phyloP scores from a whole-genome alignment of 371 early-diverging fungal genomes.

The Apophysomyces elegans region DNA sequence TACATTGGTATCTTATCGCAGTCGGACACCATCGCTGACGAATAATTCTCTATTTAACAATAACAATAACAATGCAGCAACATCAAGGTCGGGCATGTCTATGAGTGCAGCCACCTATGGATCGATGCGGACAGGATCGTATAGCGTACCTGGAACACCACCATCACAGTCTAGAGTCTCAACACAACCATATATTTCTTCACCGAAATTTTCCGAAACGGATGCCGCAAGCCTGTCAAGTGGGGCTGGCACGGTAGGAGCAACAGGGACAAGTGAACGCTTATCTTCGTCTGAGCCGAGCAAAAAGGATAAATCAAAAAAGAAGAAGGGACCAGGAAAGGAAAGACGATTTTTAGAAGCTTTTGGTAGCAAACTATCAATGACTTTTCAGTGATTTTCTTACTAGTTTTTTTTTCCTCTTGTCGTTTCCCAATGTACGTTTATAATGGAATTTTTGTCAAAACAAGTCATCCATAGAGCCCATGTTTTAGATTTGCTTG shows the following conservation, averaged over 20 bases:
- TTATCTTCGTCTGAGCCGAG: constrained; percentile 9
- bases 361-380: constrained; percentile 31
- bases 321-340: constrained; percentile 22
- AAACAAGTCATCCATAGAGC: background rate
- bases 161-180: constrained; percentile 17
- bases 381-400: constrained; percentile 25
- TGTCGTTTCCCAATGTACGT: constrained; percentile 3
- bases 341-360: constrained; percentile 19
- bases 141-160: constrained; percentile 24
- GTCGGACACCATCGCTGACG: constrained; percentile 28
- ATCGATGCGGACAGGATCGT: constrained; percentile 12
- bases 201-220: constrained; percentile 2
- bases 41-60: constrained; percentile 6
- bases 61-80: background rate
- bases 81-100: background rate
- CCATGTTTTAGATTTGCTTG: background rate
- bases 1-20: constrained; percentile 22
- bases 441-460: constrained; percentile 8
- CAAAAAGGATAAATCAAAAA: constrained; percentile 23
- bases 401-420: background rate
- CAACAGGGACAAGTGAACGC: background rate
- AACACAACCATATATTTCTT: constrained; percentile 15
- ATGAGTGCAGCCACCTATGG: background rate
- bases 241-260: background rate
- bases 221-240: constrained; percentile 1